Base-by-base conservation (phyloP, 257 asterid species). In the Primulina tabacum region DNA sequence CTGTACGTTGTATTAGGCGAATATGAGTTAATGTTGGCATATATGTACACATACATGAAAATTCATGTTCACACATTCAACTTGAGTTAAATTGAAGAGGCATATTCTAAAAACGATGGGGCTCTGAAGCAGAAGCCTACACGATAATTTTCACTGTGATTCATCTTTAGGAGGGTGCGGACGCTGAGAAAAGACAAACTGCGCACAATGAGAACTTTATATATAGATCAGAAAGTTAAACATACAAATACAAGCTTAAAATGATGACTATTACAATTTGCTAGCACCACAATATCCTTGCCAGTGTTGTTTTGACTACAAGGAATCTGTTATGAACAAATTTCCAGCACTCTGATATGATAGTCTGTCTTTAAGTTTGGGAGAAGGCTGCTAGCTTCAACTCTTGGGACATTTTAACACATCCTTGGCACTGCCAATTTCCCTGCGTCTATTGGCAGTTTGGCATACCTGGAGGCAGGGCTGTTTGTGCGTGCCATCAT, bases 401-500 rank as follows among this genome's bases (percentile, higher is more conserved):
- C 89, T 88, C 75, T 86, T 87, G 1, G 92, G 95, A 65, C 96
- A 90, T 78, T 71, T 86, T 11, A 60, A 67, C 1, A 47, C 74
- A 18, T 73, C 76, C 62, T 32, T 60, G 29, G 67, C 29, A 40
- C 34, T 50, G 61, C 60, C 71, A 24, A 77, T 18, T 67, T 86
- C 78, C 73, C 68, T 75, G 60, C 89, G 88, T 5, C 79, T 78
- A 56, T 34, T 83, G 65, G 92, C 90, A 52, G 79, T 87, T 8
- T 93, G 93, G 83, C 97, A 91, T 71, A 74, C 74, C 75, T 82
- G 80, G 63, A 91, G 85, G 84, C 96, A 91, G 10, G 95, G 92
- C 77, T 91, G 91, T 77, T 78, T 87, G 65, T 89, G 87, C 16
- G 87, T 72, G 68, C 72, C 60, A 58, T 90, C 97, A 16, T 78